These are phyloP conservation scores for Corynespora cassiicola DNA, from an alignment of 2,329 filamentous ascomycete genomes.

Conservation along the genomic window DNA sequence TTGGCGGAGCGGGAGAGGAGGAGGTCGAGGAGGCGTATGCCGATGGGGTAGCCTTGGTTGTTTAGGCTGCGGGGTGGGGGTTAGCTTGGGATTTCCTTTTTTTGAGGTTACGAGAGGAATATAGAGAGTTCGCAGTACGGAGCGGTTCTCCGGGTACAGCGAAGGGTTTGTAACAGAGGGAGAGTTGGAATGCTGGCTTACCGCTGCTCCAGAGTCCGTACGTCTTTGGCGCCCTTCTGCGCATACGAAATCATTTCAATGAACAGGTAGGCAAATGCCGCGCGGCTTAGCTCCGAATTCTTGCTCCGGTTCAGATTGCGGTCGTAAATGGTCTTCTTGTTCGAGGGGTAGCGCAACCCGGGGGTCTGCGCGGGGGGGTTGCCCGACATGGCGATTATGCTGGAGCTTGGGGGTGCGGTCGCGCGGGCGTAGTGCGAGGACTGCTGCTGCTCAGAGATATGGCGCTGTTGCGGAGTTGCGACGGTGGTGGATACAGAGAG, in stretches of 20 bases:
- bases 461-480: constrained; percentile 10
- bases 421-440: constrained; percentile 13
- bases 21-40: constrained; percentile 92
- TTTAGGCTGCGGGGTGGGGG: constrained; percentile 73
- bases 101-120: not conserved
- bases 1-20: constrained; percentile 74
- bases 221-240: constrained; percentile 86
- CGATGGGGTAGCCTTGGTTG: constrained; percentile 89
- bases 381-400: constrained; percentile 32
- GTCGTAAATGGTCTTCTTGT: constrained; percentile 98
- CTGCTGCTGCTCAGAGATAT: too few relatives aligned
- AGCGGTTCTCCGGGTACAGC: too few relatives aligned
- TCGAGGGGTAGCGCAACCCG: constrained; percentile 86
- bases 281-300: constrained; percentile 86
- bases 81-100: constrained; percentile 21
- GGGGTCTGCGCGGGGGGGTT: constrained; percentile 25
- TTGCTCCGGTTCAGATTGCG: constrained; percentile 89
- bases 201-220: constrained; percentile 92
- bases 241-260: constrained; percentile 97
- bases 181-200: constrained; percentile 48
- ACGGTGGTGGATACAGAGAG: constrained; percentile 4
- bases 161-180: not conserved
- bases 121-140: too few relatives aligned
- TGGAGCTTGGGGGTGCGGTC: constrained; percentile 14
- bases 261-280: constrained; percentile 95